Evolutionary conservation across 1,284 basidiomycete genomes (phyloP), one percentile per base, ranked within the genome.

Genomic region (Puccinia novopanici): DNA sequence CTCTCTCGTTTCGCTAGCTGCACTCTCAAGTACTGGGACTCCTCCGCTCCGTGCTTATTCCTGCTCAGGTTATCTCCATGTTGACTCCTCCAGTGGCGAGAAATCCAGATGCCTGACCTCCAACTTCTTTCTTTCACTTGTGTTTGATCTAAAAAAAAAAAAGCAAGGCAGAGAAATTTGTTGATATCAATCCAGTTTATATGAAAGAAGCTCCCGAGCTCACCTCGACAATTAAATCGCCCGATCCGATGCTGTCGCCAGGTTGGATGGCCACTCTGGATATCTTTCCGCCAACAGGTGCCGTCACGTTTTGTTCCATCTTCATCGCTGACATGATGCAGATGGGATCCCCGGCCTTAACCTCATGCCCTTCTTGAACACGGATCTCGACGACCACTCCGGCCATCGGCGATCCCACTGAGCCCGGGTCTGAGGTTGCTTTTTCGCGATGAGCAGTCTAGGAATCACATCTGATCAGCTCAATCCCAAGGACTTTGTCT

Each of bases 331-430:
- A 86, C 84, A 87, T 85, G 81, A 87, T 85, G 82, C 91, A 92
- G 82, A 95, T 87, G 82, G 94, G 93, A 87, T 99, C 97, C 82
- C 97, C 97, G 87, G 94, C 96, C 91, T 93, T 97, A 87, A 99
- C 94, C 85, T 95, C 91, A 82, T 95, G 92, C 71, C 94, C 95
- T 87, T 98, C 95, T 88, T 97, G 94, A 82, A 97, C 95, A 83
- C 96, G 90, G 74, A 99, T 94, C 87, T 99, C 97, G 37, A 99
- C 92, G 74, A 99, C 94, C 73, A 99, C 96, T 88, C 96, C 96
- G 81, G 94, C 93, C 81, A 87, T 83, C 0, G 86, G 86, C 67
- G 94, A 93, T 82, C 95, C 96, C 82, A 99, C 92, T 54, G 93
- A 95, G 82, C 97, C 96, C 81, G 97, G 95, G 85, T 96, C 95